Conservation (phyloP, 441 rosid species). For the Euphorbia celastroides region DNA sequence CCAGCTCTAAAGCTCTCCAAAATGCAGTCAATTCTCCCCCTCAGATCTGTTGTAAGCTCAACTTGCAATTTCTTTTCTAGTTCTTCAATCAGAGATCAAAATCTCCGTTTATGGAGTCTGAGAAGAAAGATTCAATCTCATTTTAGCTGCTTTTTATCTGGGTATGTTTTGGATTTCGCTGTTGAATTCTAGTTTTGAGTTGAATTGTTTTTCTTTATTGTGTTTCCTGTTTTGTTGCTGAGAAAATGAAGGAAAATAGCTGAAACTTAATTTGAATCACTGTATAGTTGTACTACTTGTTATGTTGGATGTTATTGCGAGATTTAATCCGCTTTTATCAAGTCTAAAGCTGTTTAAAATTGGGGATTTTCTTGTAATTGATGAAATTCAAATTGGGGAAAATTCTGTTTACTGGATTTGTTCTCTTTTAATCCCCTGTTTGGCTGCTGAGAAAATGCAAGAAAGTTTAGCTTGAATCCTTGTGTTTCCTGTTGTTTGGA, state of each 20-base stretch:
- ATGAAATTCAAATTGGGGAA: no score
- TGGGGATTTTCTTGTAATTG: no score
- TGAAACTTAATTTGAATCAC: not conserved
- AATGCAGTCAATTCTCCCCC: not conserved
- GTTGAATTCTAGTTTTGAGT: not conserved
- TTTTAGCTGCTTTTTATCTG: slow-evolving; percentile 14
- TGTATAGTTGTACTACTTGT: not conserved
- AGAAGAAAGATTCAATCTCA: slow-evolving; percentile 15
- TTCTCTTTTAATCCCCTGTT: no score
- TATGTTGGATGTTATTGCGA: no score
- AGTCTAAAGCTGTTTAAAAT: no score
- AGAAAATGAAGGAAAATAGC: slow-evolving; percentile 11
- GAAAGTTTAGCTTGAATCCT: not conserved
- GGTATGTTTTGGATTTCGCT: slow-evolving; percentile 20
- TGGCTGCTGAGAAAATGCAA: no score
- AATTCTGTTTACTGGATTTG: no score
- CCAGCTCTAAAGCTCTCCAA: slow-evolving; percentile 27
- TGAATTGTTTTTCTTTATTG: not conserved
- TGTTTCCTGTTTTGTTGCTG: slow-evolving; percentile 10
- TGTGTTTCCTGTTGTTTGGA: not conserved
- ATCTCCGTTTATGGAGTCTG: not conserved
- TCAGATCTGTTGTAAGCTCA: slow-evolving; percentile 11
- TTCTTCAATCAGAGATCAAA: not conserved
- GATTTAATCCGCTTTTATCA: no score
- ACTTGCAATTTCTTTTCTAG: slow-evolving; percentile 4